These are phyloP conservation scores for Trichopus zeylanicus DNA, from an alignment of 116 monocot genomes.

Conservation along the genomic window DNA sequence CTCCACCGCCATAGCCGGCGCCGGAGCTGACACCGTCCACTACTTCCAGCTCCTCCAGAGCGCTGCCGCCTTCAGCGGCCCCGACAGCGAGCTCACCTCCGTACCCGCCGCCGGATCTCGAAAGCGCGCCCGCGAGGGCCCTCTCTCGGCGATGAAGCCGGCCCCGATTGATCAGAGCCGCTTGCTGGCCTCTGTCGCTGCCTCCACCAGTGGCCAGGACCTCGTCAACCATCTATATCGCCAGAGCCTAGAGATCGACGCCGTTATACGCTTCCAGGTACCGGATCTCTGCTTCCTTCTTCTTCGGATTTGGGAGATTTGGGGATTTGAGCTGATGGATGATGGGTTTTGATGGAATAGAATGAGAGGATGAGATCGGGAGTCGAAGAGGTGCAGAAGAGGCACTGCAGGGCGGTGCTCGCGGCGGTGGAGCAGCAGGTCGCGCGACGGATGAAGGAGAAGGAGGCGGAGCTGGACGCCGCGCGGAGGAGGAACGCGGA, in stretches of 20 bases:
- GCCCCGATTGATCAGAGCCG: constrained; percentile 6
- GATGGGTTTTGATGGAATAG: constrained; percentile 6
- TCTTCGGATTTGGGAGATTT: not conserved
- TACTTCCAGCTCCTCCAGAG: too few species aligned
- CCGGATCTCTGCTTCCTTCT: not conserved
- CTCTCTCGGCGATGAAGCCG: not conserved
- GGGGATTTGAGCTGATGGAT: not conserved
- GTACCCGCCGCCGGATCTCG: constrained; percentile 5
- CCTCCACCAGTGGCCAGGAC: constrained; percentile 56
- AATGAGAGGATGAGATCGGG: constrained; percentile 35
- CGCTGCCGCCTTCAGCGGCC: constrained; percentile 9
- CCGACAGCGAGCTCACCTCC: constrained; percentile 36
- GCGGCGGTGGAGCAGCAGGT: constrained; percentile 16
- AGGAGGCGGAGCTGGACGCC: constrained; percentile 39
- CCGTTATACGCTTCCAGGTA: constrained; percentile 45
- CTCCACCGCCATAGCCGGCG: too few species aligned
- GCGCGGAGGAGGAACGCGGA: constrained; percentile 28
- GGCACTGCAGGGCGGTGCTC: constrained; percentile 31
- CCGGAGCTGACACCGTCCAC: too few species aligned
- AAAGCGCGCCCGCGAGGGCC: not conserved
- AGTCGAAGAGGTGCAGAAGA: constrained; percentile 31
- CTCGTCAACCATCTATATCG: constrained; percentile 18
- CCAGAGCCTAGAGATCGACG: constrained; percentile 43
- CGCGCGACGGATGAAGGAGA: constrained; percentile 22
- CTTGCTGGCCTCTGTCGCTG: constrained; percentile 13